Evolutionary conservation across 345 rosid genomes (phyloP).

Genomic region (Carallia brachiata): DNA sequence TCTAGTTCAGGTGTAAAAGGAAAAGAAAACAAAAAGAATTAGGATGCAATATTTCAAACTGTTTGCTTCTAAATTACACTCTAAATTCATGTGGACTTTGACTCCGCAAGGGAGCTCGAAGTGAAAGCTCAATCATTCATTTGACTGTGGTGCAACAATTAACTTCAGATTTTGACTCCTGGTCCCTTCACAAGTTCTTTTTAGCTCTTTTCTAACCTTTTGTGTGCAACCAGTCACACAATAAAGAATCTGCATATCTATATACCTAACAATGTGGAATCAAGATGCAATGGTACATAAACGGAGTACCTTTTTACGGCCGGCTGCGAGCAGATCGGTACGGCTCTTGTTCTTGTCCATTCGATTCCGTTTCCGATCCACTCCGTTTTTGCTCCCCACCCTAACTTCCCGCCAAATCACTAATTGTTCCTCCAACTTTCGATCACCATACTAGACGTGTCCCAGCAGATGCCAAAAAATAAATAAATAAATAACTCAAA

Average conservation of each 20-base stretch:
- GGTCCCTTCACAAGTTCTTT: no score
- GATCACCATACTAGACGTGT: not conserved
- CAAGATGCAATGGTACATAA: not conserved
- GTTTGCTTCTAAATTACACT: not conserved
- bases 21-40: not conserved
- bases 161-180: no score
- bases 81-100: not conserved
- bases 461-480: not conserved
- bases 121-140: no score
- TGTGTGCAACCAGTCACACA: not conserved
- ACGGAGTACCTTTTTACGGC: slow-evolving; percentile 72
- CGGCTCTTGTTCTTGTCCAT: slow-evolving; percentile 96
- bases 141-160: no score
- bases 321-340: slow-evolving; percentile 85
- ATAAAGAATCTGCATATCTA: not conserved
- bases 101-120: no score
- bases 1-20: no score
- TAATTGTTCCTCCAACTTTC: slow-evolving; percentile 16
- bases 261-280: not conserved
- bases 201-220: no score
- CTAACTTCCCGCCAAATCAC: slow-evolving; percentile 21
- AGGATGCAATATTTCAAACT: not conserved
- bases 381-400: slow-evolving; percentile 32
- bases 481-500: not conserved
- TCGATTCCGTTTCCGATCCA: slow-evolving; percentile 29